Evolutionary conservation across 2,329 filamentous ascomycete genomes (phyloP).

Genomic region (Pezizomycotina sp.): DNA sequence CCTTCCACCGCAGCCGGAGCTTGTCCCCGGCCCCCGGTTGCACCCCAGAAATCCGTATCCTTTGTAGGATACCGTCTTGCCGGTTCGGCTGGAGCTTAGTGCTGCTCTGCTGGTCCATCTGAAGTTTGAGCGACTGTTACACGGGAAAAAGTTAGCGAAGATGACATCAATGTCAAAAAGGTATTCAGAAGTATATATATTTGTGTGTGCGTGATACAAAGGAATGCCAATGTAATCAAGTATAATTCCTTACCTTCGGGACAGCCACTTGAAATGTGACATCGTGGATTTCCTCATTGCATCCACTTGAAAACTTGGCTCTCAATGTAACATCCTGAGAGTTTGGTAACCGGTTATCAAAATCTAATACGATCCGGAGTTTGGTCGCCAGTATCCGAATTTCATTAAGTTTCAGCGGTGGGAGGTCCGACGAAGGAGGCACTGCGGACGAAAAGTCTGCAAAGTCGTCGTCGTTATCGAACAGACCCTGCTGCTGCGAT

Average conservation of each 20-base stretch:
- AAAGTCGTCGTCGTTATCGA: constrained; percentile 58
- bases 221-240: neutral
- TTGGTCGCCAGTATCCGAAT: constrained; percentile 51
- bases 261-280: constrained; percentile 86
- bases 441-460: constrained; percentile 86
- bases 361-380: constrained; percentile 57
- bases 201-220: constrained; percentile 1
- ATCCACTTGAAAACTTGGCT: constrained; percentile 73
- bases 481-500: constrained; percentile 23
- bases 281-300: constrained; percentile 52
- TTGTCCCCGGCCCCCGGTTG: constrained; percentile 54
- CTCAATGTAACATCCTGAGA: constrained; percentile 47
- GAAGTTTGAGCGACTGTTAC: constrained; percentile 44
- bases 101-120: constrained; percentile 57
- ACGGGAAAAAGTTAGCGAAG: constrained; percentile 7
- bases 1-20: constrained; percentile 84
- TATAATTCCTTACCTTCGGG: constrained; percentile 51
- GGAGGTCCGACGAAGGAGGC: constrained; percentile 38
- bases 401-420: constrained; percentile 45
- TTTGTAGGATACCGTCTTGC: constrained; percentile 60
- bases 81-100: constrained; percentile 58
- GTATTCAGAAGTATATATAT: neutral
- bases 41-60: constrained; percentile 60
- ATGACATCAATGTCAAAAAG: no score
- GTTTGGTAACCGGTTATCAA: constrained; percentile 41